Evolutionary conservation across 2,329 filamentous ascomycete species (phyloP).

Genomic region (Microsporum ferrugineum): DNA sequence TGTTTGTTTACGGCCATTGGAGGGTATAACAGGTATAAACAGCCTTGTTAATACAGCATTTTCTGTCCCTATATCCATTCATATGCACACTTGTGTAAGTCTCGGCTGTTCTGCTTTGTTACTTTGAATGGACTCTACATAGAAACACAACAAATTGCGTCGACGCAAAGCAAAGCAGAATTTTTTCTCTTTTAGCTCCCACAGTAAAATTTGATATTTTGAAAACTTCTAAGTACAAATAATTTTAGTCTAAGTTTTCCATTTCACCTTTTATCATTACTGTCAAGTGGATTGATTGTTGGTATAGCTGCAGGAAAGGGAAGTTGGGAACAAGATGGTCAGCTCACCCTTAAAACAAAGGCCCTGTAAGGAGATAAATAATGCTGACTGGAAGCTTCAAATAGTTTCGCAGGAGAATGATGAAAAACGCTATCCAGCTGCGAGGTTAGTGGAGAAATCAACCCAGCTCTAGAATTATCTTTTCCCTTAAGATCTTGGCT

Average conservation of each 20-base stretch:
- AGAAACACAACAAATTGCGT: background rate
- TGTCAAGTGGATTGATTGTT: background rate
- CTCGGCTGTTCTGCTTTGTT: background rate
- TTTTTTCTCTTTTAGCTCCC: background rate
- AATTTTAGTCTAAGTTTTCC: background rate
- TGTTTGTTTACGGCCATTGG: background rate
- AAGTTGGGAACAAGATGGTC: background rate
- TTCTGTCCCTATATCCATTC: background rate
- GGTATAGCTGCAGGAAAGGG: background rate
- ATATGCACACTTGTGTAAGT: background rate
- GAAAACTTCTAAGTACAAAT: background rate
- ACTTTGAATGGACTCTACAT: background rate
- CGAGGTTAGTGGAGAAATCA: background rate
- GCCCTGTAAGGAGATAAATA: background rate
- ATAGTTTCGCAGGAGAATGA: background rate
- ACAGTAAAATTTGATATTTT: background rate
- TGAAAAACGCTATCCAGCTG: background rate
- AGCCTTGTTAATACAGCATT: background rate
- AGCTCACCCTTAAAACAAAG: background rate
- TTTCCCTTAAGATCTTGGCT: background rate
- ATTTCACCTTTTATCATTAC: background rate
- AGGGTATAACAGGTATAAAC: background rate
- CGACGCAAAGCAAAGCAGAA: background rate
- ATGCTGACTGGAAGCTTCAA: background rate
- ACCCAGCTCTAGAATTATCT: background rate